phyloP scores from a whole-genome alignment of 1,284 basidiomycete genomes.

The Trichosporon sp. region DNA sequence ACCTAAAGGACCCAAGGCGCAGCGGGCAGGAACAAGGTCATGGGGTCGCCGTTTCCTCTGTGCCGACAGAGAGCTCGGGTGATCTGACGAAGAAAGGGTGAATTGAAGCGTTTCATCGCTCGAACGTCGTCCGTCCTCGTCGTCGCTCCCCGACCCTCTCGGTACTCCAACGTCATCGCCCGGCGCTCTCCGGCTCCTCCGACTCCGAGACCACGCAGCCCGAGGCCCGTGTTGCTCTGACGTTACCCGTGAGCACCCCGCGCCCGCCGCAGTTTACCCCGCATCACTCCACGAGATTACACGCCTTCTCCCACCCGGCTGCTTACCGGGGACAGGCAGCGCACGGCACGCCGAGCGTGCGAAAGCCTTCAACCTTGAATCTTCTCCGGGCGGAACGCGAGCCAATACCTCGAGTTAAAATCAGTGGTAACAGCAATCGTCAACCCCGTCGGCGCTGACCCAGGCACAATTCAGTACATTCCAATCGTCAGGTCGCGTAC shows the following conservation, averaged over 20 bases:
- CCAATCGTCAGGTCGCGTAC: not conserved
- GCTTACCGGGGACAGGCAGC: too few species aligned
- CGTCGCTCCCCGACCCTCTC: not conserved
- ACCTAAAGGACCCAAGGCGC: slow-evolving; percentile 5
- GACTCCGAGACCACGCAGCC: not conserved
- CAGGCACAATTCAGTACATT: not conserved
- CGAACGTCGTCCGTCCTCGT: not conserved
- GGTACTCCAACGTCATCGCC: not conserved
- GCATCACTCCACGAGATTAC: too few species aligned
- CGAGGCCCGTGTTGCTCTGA: not conserved
- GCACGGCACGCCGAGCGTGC: not conserved
- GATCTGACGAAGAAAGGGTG: not conserved
- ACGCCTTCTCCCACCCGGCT: too few species aligned
- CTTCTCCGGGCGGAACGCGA: not conserved
- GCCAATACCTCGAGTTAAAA: not conserved
- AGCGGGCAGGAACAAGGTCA: not conserved
- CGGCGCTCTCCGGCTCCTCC: not conserved
- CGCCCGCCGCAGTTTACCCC: too few species aligned
- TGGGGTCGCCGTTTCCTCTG: not conserved
- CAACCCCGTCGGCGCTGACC: not conserved
- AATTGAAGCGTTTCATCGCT: slow-evolving; percentile 5
- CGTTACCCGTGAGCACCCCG: not conserved
- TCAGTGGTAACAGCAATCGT: not conserved
- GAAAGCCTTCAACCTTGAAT: not conserved
- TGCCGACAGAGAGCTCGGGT: not conserved